Percentiles rank a stretch among this genome's conserved stretches.
These are phyloP conservation scores for Ceratobasidium sp. DNA, from an alignment of 1,284 basidiomycete species.

Conservation along the genomic window DNA sequence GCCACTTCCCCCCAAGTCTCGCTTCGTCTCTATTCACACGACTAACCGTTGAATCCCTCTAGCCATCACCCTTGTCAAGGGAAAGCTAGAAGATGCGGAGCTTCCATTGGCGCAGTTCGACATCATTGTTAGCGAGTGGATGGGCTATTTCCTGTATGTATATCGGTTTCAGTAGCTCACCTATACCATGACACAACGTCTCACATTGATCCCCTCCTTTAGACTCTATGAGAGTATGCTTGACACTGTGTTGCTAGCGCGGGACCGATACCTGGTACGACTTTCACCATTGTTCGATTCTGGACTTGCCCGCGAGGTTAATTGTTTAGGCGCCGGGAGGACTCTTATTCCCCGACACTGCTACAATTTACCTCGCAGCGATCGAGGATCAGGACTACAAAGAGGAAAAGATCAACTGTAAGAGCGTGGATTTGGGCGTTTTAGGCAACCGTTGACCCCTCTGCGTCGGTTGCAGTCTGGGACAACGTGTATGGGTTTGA, in stretches of 20 bases:
- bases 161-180: not conserved
- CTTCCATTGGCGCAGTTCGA: conserved; percentile 90
- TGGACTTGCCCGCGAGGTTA: not conserved
- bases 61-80: conserved; percentile 96
- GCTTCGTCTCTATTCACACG: not conserved
- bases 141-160: conserved; percentile 83
- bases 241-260: conserved; percentile 94
- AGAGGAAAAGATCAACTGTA: conserved; percentile 99
- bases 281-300: not conserved
- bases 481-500: conserved; percentile 99
- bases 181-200: no score
- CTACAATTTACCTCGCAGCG: conserved; percentile 91
- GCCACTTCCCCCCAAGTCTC: not conserved
- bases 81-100: conserved; percentile 92
- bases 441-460: not conserved
- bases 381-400: conserved; percentile 99
- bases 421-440: conserved; percentile 50
- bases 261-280: conserved; percentile 88
- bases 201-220: conserved; percentile 55
- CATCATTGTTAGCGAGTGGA: conserved; percentile 99
- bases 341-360: conserved; percentile 95
- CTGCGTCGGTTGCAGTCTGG: conserved; percentile 73
- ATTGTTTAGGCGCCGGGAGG: conserved; percentile 72
- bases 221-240: conserved; percentile 97
- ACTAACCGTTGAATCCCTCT: conserved; percentile 18